These are phyloP conservation scores for Candida mattraensis DNA, from an alignment of 805 yeast species.

Conservation along the genomic window DNA sequence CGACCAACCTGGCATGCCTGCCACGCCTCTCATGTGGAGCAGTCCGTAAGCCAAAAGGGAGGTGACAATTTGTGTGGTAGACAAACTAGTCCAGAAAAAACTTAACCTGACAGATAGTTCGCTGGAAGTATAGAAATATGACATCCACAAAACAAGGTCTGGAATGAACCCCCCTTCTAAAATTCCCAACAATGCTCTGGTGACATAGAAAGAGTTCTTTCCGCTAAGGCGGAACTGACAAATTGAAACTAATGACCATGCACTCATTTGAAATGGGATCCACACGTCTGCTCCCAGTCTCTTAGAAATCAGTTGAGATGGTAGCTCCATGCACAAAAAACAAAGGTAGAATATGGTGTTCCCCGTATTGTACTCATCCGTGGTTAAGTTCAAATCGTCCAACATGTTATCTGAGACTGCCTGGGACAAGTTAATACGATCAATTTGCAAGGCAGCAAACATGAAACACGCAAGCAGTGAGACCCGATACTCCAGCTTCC, in stretches of 20 bases:
- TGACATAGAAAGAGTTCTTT: constrained; percentile 43
- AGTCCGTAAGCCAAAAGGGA: constrained; percentile 52
- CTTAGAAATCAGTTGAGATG: constrained; percentile 66
- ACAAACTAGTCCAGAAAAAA: constrained; percentile 57
- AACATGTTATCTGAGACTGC: constrained; percentile 56
- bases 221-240: constrained; percentile 46
- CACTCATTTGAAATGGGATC: constrained; percentile 56
- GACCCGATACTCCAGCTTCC: constrained; percentile 57
- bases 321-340: constrained; percentile 59
- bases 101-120: constrained; percentile 62
- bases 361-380: constrained; percentile 60
- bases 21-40: constrained; percentile 46
- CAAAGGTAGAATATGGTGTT: constrained; percentile 52
- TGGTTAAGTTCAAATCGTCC: constrained; percentile 50
- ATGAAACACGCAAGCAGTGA: constrained; percentile 57
- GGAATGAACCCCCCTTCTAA: constrained; percentile 74
- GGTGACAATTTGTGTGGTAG: constrained; percentile 45
- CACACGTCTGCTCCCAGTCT: constrained; percentile 61
- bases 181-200: constrained; percentile 53
- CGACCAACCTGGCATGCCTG: constrained; percentile 56
- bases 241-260: constrained; percentile 59
- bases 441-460: constrained; percentile 59
- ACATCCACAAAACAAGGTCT: constrained; percentile 60
- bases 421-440: constrained; percentile 56
- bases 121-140: constrained; percentile 60